Evolutionary conservation across 2,329 filamentous ascomycete genomes (phyloP), one percentile per base, ranked within the genome.

Genomic region (Aspergillus sclerotialis): DNA sequence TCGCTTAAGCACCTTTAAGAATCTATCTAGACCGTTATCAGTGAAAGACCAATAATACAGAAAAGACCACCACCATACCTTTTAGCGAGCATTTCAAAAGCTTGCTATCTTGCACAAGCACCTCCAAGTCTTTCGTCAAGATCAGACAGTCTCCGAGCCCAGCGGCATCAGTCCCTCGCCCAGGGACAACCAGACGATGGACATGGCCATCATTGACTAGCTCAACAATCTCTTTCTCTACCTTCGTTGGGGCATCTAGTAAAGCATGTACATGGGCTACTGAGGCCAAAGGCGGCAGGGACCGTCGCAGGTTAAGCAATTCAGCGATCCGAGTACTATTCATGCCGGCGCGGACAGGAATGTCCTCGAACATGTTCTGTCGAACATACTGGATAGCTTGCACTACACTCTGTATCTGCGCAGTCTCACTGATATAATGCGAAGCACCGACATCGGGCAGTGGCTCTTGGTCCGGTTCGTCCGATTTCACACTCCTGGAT

Each of bases 181-280:
- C 70, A 0, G 74, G 73, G 17, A 81, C 66, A 5, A 66, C 67
- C 31, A 81, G 56, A 38, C 72, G 72, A 21, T 76, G 63, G 13
- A 80, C 44, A 4, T 65, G 62, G 19, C 75, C 74, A 3, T 61
- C 51, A 17, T 64, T 64, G 4, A 72, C 56, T 19, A 79, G 53
- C 15, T 72, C 63, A 11, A 71, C 69, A 30, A 80, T 72, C 45
- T 80, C 75, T 25, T 74, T 64, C 49, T 81, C 78, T 0, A 71
- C 73, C n/a, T 57, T 60, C 0, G 77, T 80, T 4, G 75, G 69
- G 2, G 72, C 73, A 14, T 64, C 57, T 24, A 72, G 63, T 10
- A 81, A 48, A 1, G 75, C 75, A 54, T 80, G 73, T 0, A 81
- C 59, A 55, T 81, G 76, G 12, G 76, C 73, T 29, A 78, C 57